Evolutionary conservation across 139 green algal genomes (phyloP), one percentile per base, ranked within the genome.

Genomic region (Micromonas pusilla): DNA sequence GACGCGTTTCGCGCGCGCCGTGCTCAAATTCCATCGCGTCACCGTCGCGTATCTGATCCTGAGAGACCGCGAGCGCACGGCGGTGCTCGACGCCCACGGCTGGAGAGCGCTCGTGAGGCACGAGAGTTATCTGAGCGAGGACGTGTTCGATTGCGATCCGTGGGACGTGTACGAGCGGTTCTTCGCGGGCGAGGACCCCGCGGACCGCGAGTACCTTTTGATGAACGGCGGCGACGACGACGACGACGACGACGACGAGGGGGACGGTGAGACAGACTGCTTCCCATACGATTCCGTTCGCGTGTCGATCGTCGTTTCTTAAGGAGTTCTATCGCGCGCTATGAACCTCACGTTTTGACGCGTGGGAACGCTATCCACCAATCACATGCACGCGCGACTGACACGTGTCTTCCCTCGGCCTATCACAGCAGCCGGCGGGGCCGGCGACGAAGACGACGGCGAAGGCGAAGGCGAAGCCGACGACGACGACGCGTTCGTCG

Each of bases 111-210:
- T 75, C 34, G 38, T 63, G 5, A 75, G 34, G 53, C 23, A 25
- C 19, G 65, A 72, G 33, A 16, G 4, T 25, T 39, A 75, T 36
- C 19, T 5, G 23, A 36, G 62, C 21, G 30, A 62, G 26, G 38
- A 75, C 30, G 30, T 75, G 23, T 75, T 75, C 37, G 68, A 75
- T 60, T 32, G 19, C 31, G 68, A 75, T 32, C 37, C 37, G 36
- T 75, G 31, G 21, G 37, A 38, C 19, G 68, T 75, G 21, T 75
- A 75, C 37, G 68, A 75, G 5, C 21, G 25, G 30, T 75, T 75
- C 37, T 75, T 75, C 33, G 68, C 37, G 5, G 68, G 68, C 23
- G 38, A 63, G 53, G 68, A 75, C 9, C 19, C 28, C 5, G 68
- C 60, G 19, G 68, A 75, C 38, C 31, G 68, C 36, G 19, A 75